Conservation (phyloP, 805 yeast genomes). For the Saturnispora bothae region DNA sequence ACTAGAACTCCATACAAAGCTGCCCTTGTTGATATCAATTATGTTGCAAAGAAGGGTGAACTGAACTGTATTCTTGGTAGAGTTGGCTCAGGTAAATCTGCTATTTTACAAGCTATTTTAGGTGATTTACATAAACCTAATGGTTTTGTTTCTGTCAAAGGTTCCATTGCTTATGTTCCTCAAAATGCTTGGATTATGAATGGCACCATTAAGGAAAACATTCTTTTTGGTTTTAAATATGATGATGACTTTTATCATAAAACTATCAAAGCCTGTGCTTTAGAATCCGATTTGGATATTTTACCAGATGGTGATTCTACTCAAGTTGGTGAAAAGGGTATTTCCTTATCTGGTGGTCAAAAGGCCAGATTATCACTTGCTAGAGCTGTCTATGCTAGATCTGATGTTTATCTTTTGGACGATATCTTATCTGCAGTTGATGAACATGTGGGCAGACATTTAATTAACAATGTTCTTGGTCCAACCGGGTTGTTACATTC, state of each 20-base stretch:
- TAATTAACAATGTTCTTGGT: slow-evolving; percentile 49
- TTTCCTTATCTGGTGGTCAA: slow-evolving; percentile 94
- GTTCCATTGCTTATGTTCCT: slow-evolving; percentile 49
- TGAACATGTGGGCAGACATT: slow-evolving; percentile 87
- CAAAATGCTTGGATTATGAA: slow-evolving; percentile 95
- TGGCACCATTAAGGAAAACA: slow-evolving; percentile 84
- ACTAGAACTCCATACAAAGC: slow-evolving; percentile 58
- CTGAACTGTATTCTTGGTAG: slow-evolving; percentile 54
- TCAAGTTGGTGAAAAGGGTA: slow-evolving; percentile 94
- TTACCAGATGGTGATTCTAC: slow-evolving; percentile 87
- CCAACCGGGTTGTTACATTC: slow-evolving; percentile 36
- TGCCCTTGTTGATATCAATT: slow-evolving; percentile 40
- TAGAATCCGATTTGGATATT: slow-evolving; percentile 63
- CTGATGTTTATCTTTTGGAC: slow-evolving; percentile 83
- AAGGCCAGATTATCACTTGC: slow-evolving; percentile 93
- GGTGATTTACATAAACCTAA: slow-evolving; percentile 36
- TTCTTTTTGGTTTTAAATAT: slow-evolving; percentile 76
- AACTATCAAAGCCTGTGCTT: slow-evolving; percentile 83
- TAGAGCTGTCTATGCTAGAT: slow-evolving; percentile 89
- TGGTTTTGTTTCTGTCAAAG: slow-evolving; percentile 30
- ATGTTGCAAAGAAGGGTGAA: slow-evolving; percentile 41
- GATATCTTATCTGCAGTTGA: slow-evolving; percentile 96
- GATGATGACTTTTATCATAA: slow-evolving; percentile 73
- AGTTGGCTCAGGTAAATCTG: slow-evolving; percentile 61
- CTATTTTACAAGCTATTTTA: slow-evolving; percentile 41